Conservation (phyloP, 768 basidiomycete genomes). For the Butyriboletus loyo region DNA sequence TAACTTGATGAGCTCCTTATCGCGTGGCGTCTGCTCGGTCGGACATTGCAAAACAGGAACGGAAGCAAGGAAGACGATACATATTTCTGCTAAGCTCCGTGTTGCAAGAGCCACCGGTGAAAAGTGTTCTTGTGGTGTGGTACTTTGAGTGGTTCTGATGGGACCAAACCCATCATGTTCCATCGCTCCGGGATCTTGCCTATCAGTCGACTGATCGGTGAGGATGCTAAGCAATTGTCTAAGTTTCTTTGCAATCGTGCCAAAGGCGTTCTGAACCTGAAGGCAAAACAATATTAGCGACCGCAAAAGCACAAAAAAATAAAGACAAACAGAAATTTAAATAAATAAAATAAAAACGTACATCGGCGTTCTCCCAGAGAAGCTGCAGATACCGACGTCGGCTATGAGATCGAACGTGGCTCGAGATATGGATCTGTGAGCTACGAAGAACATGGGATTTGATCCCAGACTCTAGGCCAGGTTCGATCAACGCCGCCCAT, state of each 20-base stretch:
- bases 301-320: not conserved
- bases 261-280: constrained; percentile 54
- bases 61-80: constrained; percentile 56
- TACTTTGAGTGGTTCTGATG: constrained; percentile 40
- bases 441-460: constrained; percentile 48
- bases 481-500: constrained; percentile 49
- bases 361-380: constrained; percentile 70
- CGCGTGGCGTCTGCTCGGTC: constrained; percentile 56
- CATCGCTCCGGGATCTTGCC: constrained; percentile 30
- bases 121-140: constrained; percentile 27
- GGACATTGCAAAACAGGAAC: constrained; percentile 62
- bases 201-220: constrained; percentile 19
- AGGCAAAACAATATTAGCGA: not conserved
- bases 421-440: constrained; percentile 23
- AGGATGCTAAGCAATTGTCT: constrained; percentile 40
- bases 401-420: constrained; percentile 6
- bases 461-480: constrained; percentile 57
- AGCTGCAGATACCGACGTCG: constrained; percentile 46
- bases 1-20: constrained; percentile 56
- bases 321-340: too few relatives aligned
- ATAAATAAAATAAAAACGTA: too few relatives aligned
- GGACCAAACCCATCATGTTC: constrained; percentile 60
- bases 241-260: constrained; percentile 31
- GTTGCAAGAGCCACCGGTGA: constrained; percentile 27
- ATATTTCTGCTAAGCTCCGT: constrained; percentile 45